Conservation (phyloP, 805 yeast species). For the Clavispora vitiphila region DNA sequence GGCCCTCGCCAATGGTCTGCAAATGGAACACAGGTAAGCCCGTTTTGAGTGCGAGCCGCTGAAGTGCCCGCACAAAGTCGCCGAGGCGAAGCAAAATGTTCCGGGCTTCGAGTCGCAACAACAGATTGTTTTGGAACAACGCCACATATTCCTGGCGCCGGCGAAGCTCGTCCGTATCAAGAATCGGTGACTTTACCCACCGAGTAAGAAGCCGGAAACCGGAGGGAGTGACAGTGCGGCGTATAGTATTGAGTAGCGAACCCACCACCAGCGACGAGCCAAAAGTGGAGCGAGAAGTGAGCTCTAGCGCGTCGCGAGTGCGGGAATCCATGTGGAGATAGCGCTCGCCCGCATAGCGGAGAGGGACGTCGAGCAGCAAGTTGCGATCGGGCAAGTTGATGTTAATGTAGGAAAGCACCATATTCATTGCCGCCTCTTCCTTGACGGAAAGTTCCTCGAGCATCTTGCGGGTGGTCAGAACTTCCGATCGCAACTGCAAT, state of each 20-base stretch:
- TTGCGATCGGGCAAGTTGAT: conserved; percentile 68
- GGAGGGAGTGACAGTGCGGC: conserved; percentile 71
- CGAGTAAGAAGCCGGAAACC: conserved; percentile 76
- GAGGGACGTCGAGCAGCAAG: conserved; percentile 64
- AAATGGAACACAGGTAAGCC: conserved; percentile 31
- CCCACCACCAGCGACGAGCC: conserved; percentile 56
- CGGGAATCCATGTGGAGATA: conserved; percentile 76
- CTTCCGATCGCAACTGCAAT: conserved; percentile 27
- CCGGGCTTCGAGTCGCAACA: conserved; percentile 21
- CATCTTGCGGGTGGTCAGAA: conserved; percentile 31
- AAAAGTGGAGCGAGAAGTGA: conserved; percentile 47
- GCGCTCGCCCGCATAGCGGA: conserved; percentile 44
- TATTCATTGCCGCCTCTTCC: conserved; percentile 54
- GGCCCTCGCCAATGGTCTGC: conserved; percentile 28
- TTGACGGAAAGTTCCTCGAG: conserved; percentile 38
- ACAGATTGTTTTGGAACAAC: conserved; percentile 21
- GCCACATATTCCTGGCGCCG: conserved; percentile 41
- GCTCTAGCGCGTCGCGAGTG: conserved; percentile 71
- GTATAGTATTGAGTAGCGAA: conserved; percentile 63
- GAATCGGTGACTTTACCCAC: conserved; percentile 80
- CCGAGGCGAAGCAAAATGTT: conserved; percentile 40
- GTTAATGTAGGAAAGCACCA: conserved; percentile 59
- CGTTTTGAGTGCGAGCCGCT: conserved; percentile 38
- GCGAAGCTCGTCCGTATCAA: conserved; percentile 50
- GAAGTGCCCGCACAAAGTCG: conserved; percentile 58